These are phyloP conservation scores for Rheum nobile DNA, from an alignment of 148 eudicot genomes.

Conservation along the genomic window DNA sequence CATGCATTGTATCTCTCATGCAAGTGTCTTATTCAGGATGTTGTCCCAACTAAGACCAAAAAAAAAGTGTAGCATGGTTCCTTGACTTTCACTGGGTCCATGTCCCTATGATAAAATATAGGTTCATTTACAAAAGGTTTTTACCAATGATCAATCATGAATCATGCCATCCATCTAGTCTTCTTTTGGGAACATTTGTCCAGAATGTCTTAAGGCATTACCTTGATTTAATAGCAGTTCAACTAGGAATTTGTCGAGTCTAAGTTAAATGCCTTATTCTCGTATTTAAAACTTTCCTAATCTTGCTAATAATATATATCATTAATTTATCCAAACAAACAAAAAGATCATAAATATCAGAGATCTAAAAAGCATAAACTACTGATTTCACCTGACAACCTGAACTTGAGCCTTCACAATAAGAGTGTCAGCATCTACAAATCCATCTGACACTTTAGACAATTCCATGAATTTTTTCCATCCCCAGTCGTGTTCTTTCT, in stretches of 20 bases:
- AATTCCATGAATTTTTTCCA: constrained; percentile 96
- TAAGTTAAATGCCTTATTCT: not conserved
- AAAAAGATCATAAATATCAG: not conserved
- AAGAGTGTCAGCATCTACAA: too few species aligned
- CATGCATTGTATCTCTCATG: too few species aligned
- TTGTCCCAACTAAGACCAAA: not conserved
- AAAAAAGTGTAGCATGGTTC: not conserved
- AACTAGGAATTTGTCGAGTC: not conserved
- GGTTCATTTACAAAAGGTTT: not conserved
- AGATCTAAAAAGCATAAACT: not conserved
- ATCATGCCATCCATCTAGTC: not conserved
- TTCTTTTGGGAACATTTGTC: not conserved
- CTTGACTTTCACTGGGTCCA: not conserved
- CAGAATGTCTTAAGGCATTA: too few species aligned
- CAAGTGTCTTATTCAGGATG: too few species aligned
- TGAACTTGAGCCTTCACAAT: too few species aligned
- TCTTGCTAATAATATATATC: too few species aligned
- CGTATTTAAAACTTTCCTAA: not conserved
- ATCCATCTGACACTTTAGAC: constrained; percentile 76
- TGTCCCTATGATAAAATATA: not conserved
- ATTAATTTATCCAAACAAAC: not conserved
- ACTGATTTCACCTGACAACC: too few species aligned
- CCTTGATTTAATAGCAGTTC: not conserved
- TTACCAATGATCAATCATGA: not conserved
- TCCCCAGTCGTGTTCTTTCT: constrained; percentile 98